Evolutionary conservation across 2,329 filamentous ascomycete genomes (phyloP), one percentile per base, ranked within the genome.

Genomic region (Metarhizium brunneum): DNA sequence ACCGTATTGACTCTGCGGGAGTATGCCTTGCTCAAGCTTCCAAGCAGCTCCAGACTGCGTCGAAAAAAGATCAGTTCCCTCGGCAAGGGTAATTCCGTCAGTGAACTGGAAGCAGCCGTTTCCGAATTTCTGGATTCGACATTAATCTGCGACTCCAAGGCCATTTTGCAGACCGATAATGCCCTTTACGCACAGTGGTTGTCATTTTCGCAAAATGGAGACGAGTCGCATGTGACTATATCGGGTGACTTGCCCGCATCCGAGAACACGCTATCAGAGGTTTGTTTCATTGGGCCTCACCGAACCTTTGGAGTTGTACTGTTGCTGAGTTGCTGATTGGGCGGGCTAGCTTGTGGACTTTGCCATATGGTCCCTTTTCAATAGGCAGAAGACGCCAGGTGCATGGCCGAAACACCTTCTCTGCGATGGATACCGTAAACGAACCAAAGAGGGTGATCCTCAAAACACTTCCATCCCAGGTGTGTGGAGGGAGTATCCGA

Each of bases 351-450:
- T 92, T 62, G 77, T 92, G 47, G 86, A 92, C 65, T 90, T 88
- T 68, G 80, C 82, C 32, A 82, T 96, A 47, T 91, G 87, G 83
- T 77, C 82, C 10, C 74, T 96, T 2, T 96, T 95, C 68, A 82
- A 80, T 13, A 78, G 80, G 61, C 71, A 75, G 16, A 72, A 76
- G 36, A 66, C 32, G 71, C 70, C 57, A 68, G 75, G 61, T 10
- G 40, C 59, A 52, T 81, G 79, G 64, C 85, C 87, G 2, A 80
- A 82, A 52, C 89, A 96, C 71, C 65, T 96, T 5, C 79, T 99
- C 4, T 92, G 90, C 62, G 86, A 95, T 74, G 92, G 92, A 29
- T 95, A 86, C 63, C 83, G 86, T 63, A 82, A 78, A 61, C 67
- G 71, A 30, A 61, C 62, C 38, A 65, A 62, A 36, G 70, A 68